A percentile compares a stretch with the other conserved stretches of the same genome.
Conservation (phyloP, 331 rosid genomes). For the Saraca asoca region DNA sequence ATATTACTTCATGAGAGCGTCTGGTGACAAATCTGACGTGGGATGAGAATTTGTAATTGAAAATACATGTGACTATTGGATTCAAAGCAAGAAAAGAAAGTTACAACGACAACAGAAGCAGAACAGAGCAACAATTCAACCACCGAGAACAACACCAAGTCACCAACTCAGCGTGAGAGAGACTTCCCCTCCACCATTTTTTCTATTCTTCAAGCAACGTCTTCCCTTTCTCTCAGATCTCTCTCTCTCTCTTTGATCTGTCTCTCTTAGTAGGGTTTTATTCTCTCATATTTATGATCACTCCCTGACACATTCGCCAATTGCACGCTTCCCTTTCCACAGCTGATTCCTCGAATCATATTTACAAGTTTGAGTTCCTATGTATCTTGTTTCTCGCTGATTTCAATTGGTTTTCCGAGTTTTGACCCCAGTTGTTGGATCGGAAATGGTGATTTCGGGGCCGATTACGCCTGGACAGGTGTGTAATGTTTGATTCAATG, state of each 20-base stretch:
- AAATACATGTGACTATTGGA: no score
- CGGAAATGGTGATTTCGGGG: slow-evolving; percentile 68
- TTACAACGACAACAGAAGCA: no score
- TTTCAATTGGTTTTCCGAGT: slow-evolving; percentile 41
- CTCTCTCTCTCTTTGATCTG: slow-evolving; percentile 32
- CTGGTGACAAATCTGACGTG: no score
- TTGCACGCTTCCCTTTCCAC: slow-evolving; percentile 28
- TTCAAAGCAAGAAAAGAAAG: no score
- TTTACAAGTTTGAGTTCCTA: slow-evolving; percentile 26
- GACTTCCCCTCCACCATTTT: slow-evolving; percentile 81
- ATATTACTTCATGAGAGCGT: no score
- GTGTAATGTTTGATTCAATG: slow-evolving; percentile 12
- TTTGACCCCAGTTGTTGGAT: slow-evolving; percentile 49
- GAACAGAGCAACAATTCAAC: slow-evolving; percentile 36
- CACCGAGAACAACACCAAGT: slow-evolving; percentile 9
- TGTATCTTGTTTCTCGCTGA: slow-evolving; percentile 27
- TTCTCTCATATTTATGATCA: slow-evolving; percentile 47
- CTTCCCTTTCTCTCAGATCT: slow-evolving; percentile 46
- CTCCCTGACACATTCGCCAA: slow-evolving; percentile 44
- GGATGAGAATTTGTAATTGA: no score
- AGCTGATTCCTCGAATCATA: slow-evolving; percentile 34
- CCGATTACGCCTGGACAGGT: slow-evolving; percentile 93
- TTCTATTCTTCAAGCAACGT: slow-evolving; percentile 78
- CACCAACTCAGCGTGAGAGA: slow-evolving; percentile 38
- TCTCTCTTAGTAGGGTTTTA: slow-evolving; percentile 40